Evolutionary conservation across 305 asterid species (phyloP).

Genomic region (Fraxinus sp.): DNA sequence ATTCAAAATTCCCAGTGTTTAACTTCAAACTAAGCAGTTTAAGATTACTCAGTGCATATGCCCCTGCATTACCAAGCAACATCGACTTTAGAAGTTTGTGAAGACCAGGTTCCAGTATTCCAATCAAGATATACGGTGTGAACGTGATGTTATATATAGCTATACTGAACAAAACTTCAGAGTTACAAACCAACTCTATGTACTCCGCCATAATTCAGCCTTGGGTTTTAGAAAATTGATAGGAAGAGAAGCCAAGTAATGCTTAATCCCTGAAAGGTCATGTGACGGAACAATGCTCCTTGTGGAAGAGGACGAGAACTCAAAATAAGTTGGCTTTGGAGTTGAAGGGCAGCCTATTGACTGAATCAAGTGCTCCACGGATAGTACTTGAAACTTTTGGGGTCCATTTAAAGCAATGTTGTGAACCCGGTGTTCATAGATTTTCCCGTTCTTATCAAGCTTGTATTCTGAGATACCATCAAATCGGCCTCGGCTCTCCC

Average conservation of each 20-base stretch:
- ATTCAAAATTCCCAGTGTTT: slow-evolving; percentile 31
- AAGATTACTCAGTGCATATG: slow-evolving; percentile 4
- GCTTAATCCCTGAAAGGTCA: slow-evolving; percentile 38
- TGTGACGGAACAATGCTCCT: slow-evolving; percentile 28
- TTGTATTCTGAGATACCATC: slow-evolving; percentile 95
- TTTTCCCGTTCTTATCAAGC: slow-evolving; percentile 88
- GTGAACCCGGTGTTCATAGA: slow-evolving; percentile 89
- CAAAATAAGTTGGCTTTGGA: slow-evolving; percentile 86
- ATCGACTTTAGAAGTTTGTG: neutral
- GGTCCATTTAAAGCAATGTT: slow-evolving; percentile 78
- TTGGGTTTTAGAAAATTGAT: slow-evolving; percentile 37
- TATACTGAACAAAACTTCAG: slow-evolving; percentile 6
- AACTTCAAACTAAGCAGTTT: slow-evolving; percentile 21
- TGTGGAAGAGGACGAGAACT: slow-evolving; percentile 44
- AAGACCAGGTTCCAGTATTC: neutral
- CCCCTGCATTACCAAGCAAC: neutral
- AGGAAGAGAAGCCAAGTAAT: slow-evolving; percentile 44
- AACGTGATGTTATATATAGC: neutral
- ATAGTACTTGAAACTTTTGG: slow-evolving; percentile 58
- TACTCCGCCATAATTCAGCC: slow-evolving; percentile 25
- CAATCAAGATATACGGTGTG: neutral
- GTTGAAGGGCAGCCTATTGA: slow-evolving; percentile 71
- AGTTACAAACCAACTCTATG: slow-evolving; percentile 12
- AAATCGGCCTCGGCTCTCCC: slow-evolving; percentile 87
- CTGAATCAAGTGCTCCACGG: slow-evolving; percentile 66